Percentiles rank a stretch among this genome's conserved stretches.
Evolutionary conservation across 2,329 filamentous ascomycete species (phyloP).

Genomic region (Aspergillus japonicus): DNA sequence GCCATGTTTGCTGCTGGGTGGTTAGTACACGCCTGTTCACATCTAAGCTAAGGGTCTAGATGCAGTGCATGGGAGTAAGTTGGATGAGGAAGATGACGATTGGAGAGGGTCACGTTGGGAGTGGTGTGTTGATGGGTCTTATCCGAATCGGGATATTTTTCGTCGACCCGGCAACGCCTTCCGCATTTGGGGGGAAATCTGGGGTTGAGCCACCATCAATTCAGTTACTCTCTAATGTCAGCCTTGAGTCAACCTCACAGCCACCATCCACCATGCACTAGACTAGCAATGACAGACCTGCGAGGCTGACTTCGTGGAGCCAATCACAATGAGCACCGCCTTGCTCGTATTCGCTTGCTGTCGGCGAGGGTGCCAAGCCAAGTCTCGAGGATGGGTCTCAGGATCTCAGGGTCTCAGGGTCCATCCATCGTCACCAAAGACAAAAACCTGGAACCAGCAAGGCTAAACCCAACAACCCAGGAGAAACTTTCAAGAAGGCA

Average conservation of each 20-base stretch:
- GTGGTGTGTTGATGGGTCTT: constrained; percentile 6
- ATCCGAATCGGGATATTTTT: constrained; percentile 6
- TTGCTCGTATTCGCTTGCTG: constrained; percentile 17
- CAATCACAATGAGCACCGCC: constrained; percentile 9
- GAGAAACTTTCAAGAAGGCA: neutral
- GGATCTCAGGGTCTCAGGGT: neutral
- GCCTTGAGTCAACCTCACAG: neutral
- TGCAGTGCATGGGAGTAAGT: neutral
- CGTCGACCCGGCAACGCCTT: constrained; percentile 21
- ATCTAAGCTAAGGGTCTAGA: neutral
- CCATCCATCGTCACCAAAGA: neutral
- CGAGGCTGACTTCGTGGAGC: neutral
- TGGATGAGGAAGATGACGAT: constrained; percentile 2
- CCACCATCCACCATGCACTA: neutral
- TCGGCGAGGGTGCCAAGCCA: neutral
- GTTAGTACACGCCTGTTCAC: constrained; percentile 4
- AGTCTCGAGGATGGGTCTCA: neutral
- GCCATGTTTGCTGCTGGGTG: constrained; percentile 35
- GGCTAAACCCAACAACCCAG: neutral
- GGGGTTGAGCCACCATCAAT: constrained; percentile 8
- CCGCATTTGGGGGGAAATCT: neutral
- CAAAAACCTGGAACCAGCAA: neutral
- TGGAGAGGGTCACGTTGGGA: constrained; percentile 6
- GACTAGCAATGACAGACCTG: neutral
- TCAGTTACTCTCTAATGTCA: neutral